A percentile compares a stretch with the other conserved stretches of the same genome.
These are phyloP conservation scores for Canariomyces notabilis DNA, from an alignment of 2,329 filamentous ascomycete genomes.

Conservation along the genomic window DNA sequence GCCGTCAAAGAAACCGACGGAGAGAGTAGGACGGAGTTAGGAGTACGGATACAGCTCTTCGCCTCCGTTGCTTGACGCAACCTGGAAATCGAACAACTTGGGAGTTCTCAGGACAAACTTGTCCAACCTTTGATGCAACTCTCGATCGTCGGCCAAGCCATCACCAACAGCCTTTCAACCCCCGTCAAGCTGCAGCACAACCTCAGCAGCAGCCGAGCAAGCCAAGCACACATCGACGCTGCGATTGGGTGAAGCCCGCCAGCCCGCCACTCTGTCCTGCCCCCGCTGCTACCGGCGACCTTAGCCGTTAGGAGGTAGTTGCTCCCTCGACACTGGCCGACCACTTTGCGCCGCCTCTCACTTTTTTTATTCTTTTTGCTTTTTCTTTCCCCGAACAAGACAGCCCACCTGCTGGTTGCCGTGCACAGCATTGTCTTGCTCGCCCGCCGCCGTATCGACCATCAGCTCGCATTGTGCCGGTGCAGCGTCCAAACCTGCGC, in stretches of 20 bases:
- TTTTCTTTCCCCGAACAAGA: too few relatives aligned
- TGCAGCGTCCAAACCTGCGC: conserved; percentile 14
- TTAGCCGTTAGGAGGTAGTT: conserved; percentile 11
- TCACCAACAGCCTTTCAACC: conserved; percentile 9
- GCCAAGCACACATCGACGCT: conserved; percentile 3
- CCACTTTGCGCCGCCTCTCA: conserved; percentile 21
- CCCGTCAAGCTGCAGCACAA: background rate
- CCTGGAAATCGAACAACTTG: background rate
- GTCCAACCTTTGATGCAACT: background rate
- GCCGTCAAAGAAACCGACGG: background rate
- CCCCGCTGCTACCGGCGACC: conserved; percentile 19
- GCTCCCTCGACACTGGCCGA: conserved; percentile 23
- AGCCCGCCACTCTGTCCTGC: conserved; percentile 10
- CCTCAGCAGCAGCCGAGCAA: background rate
- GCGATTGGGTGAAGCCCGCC: conserved; percentile 16
- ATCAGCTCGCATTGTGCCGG: conserved; percentile 11
- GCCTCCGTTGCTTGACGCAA: background rate
- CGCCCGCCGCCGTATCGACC: conserved; percentile 17
- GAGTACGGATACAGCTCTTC: background rate
- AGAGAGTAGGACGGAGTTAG: background rate
- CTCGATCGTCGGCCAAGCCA: background rate
- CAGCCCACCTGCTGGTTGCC: conserved; percentile 15
- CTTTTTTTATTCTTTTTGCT: conserved; percentile 16
- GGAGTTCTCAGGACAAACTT: background rate
- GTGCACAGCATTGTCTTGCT: conserved; percentile 21